phyloP scores from a whole-genome alignment of 805 yeast species.

The Barnettozyma vustinii region DNA sequence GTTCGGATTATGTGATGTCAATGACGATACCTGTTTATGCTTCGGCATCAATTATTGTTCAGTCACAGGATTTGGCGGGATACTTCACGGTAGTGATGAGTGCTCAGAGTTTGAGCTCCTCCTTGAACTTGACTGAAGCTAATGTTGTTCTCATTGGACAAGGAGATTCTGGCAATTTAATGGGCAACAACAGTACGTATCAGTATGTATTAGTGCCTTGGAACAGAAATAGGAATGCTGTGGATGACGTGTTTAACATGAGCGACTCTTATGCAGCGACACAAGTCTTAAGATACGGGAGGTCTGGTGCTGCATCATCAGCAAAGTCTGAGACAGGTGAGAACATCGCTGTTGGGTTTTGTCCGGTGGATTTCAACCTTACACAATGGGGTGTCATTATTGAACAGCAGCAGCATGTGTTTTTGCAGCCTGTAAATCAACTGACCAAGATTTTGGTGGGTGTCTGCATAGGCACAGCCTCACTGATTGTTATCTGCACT shows the following conservation, averaged over 20 bases:
- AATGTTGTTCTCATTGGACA: constrained; percentile 23
- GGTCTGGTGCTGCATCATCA: constrained; percentile 37
- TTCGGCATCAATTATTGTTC: constrained; percentile 61
- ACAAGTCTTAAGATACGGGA: constrained; percentile 31
- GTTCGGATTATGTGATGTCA: constrained; percentile 51
- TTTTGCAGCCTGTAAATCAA: constrained; percentile 57
- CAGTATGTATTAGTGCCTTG: constrained; percentile 36
- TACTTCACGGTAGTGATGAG: constrained; percentile 56
- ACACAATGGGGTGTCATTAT: constrained; percentile 71
- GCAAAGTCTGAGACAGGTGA: constrained; percentile 31
- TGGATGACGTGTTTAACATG: constrained; percentile 24
- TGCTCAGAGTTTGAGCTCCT: constrained; percentile 38
- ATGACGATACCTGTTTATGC: constrained; percentile 73
- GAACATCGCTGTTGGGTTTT: constrained; percentile 52
- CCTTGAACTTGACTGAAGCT: constrained; percentile 35
- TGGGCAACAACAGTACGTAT: constrained; percentile 25
- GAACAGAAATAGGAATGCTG: constrained; percentile 8
- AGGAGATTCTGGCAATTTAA: constrained; percentile 15
- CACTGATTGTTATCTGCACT: constrained; percentile 65
- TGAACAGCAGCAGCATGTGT: constrained; percentile 53
- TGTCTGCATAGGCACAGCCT: constrained; percentile 74
- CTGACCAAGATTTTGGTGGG: constrained; percentile 69
- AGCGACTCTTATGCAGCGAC: constrained; percentile 29
- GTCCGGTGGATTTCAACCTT: constrained; percentile 37
- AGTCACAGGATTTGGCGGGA: constrained; percentile 50